Evolutionary conservation across 768 basidiomycete species (phyloP), one percentile per base, ranked within the genome.

Genomic region (Pleurotus tuoliensis): DNA sequence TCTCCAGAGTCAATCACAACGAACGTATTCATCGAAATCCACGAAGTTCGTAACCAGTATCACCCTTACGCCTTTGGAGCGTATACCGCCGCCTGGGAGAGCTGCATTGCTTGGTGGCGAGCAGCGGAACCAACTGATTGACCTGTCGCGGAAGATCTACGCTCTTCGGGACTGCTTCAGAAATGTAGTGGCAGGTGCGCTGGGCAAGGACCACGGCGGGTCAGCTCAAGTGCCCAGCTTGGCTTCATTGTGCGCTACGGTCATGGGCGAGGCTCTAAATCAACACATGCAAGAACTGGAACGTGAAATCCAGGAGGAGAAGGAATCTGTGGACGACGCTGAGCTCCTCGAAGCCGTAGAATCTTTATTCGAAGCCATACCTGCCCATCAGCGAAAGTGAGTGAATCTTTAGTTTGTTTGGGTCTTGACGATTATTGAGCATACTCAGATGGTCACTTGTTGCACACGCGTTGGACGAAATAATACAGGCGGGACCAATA

Each of bases 151-250:
- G 38, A 75, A 69, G 27, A 74, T 84, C 7, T 74, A 82, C 62
- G 79, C 79, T 12, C 73, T 86, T 13, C 72, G 80, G n/a, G 80
- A 81, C 58, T 76, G 77, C 51, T 87, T 83, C 67, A 73, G 71
- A 48, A 81, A 82, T 55, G 64, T 85, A 44, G 69, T 79, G 3
- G 61, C 76, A 73, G 27, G 72, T 73, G 27, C 45, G 27, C 4
- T 51, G 15, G 5, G 47, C 16, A 40, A 22, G 25, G 47, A 38
- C n/a, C 8, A 43, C 49, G 3, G 3, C 16, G 53, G 37, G 41
- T 8, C 3, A 4, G 9, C 15, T 39, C 56, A 62, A 30, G 63
- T 75, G 12, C 69, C 71, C 20, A 68, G 73, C 52, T 69, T 84
- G 43, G 73, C 78, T 37, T 71, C 71, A 27, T 67, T 83, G 57